Evolutionary conservation across 1,284 basidiomycete species (phyloP).

Genomic region (Ganoderma multipileum): DNA sequence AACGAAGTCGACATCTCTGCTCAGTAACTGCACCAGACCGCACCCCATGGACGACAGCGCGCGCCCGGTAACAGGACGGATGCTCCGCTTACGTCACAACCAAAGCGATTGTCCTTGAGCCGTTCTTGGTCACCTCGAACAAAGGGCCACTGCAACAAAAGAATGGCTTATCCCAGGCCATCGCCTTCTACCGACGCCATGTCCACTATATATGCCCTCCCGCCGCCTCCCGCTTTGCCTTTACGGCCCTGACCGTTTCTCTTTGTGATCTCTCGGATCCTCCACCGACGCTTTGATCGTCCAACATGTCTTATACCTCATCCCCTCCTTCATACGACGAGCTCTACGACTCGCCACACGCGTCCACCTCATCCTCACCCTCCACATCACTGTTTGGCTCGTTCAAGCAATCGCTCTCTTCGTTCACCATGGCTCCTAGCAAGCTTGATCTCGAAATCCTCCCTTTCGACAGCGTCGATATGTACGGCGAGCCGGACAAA

Average conservation of each 20-base stretch:
- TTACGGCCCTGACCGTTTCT: constrained; percentile 12
- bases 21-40: neutral
- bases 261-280: constrained; percentile 14
- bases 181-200: constrained; percentile 19
- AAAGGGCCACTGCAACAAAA: constrained; percentile 30
- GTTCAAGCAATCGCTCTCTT: constrained; percentile 25
- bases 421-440: constrained; percentile 24
- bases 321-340: constrained; percentile 15
- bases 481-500: constrained; percentile 72
- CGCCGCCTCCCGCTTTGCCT: constrained; percentile 15
- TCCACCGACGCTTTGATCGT: constrained; percentile 9
- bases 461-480: constrained; percentile 37
- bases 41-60: neutral
- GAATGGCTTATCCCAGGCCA: constrained; percentile 26
- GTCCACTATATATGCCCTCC: constrained; percentile 27
- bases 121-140: constrained; percentile 30
- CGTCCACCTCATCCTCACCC: constrained; percentile 5
- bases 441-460: constrained; percentile 28
- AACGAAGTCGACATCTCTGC: neutral
- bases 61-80: neutral
- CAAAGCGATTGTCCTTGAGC: constrained; percentile 29
- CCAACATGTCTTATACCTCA: constrained; percentile 19
- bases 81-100: constrained; percentile 12
- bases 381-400: constrained; percentile 23
- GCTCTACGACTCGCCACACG: constrained; percentile 11